Conservation (phyloP, 2,329 filamentous ascomycete species). For the Colletotrichum tropicicola region DNA sequence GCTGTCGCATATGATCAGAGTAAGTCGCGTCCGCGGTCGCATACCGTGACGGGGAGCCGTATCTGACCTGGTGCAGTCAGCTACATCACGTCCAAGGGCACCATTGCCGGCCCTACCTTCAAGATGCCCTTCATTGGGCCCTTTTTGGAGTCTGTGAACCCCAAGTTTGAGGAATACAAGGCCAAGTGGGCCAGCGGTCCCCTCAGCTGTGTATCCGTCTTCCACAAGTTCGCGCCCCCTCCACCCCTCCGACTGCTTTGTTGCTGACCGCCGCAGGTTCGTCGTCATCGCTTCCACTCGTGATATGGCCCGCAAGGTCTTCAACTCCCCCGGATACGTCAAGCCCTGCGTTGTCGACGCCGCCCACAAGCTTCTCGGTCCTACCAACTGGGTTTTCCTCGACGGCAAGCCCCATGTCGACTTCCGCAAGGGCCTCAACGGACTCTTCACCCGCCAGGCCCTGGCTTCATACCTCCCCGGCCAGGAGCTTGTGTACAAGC, state of each 20-base stretch:
- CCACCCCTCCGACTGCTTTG: not conserved
- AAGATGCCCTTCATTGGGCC: slow-evolving; percentile 94
- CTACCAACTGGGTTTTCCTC: slow-evolving; percentile 96
- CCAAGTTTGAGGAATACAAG: slow-evolving; percentile 90
- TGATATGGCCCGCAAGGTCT: slow-evolving; percentile 95
- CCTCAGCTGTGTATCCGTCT: slow-evolving; percentile 96
- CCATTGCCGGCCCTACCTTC: slow-evolving; percentile 77
- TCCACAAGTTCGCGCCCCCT: slow-evolving; percentile 77
- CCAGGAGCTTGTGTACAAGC: slow-evolving; percentile 90
- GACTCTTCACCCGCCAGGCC: slow-evolving; percentile 90
- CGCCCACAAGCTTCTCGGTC: slow-evolving; percentile 90
- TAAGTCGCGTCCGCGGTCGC: slow-evolving; percentile 56
- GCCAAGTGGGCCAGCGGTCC: slow-evolving; percentile 92
- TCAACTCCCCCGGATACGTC: slow-evolving; percentile 91
- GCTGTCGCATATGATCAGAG: slow-evolving; percentile 90
- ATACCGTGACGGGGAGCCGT: not conserved
- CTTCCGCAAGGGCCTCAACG: slow-evolving; percentile 96
- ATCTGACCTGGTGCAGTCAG: slow-evolving; percentile 62
- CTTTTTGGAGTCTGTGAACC: slow-evolving; percentile 90
- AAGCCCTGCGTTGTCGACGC: slow-evolving; percentile 97
- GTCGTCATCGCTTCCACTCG: slow-evolving; percentile 96
- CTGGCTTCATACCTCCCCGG: slow-evolving; percentile 89
- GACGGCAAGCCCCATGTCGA: slow-evolving; percentile 96
- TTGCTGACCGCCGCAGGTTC: slow-evolving; percentile 68
- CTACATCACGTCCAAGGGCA: slow-evolving; percentile 79